Evolutionary conservation across 179 eudicot species (phyloP).

Genomic region (Camellia oleifera): DNA sequence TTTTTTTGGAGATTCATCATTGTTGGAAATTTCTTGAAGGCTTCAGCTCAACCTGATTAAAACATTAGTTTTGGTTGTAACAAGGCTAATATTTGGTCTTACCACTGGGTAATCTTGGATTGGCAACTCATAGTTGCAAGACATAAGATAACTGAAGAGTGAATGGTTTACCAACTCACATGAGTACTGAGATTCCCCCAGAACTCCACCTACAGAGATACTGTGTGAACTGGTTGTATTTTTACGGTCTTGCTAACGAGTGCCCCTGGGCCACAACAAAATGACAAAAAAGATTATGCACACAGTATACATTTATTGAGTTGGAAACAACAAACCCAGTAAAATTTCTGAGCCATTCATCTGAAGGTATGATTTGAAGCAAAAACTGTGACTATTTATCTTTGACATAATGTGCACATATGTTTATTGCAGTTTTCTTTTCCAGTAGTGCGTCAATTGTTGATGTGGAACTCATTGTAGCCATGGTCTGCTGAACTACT

Average conservation of each 20-base stretch:
- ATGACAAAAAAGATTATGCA: too few relatives aligned
- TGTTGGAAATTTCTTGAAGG: neutral
- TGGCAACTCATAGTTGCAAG: neutral
- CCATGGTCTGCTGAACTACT: neutral
- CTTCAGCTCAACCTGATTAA: neutral
- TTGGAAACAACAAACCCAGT: neutral
- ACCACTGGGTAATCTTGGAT: neutral
- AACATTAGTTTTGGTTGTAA: neutral
- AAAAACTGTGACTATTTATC: neutral
- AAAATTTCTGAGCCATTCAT: neutral
- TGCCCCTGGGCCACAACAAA: too few relatives aligned
- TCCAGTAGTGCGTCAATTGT: neutral
- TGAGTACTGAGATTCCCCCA: neutral
- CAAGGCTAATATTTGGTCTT: conserved; percentile 1
- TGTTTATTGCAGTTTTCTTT: neutral
- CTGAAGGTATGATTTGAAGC: neutral
- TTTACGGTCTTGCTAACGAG: neutral
- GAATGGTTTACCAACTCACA: neutral
- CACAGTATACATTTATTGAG: too few relatives aligned
- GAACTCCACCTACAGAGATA: neutral
- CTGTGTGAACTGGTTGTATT: neutral
- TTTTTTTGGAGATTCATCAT: neutral
- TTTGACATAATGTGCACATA: too few relatives aligned
- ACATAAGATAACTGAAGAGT: neutral
- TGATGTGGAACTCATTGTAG: neutral